Base-by-base conservation (phyloP, 768 basidiomycete genomes). In the Mycena venus region DNA sequence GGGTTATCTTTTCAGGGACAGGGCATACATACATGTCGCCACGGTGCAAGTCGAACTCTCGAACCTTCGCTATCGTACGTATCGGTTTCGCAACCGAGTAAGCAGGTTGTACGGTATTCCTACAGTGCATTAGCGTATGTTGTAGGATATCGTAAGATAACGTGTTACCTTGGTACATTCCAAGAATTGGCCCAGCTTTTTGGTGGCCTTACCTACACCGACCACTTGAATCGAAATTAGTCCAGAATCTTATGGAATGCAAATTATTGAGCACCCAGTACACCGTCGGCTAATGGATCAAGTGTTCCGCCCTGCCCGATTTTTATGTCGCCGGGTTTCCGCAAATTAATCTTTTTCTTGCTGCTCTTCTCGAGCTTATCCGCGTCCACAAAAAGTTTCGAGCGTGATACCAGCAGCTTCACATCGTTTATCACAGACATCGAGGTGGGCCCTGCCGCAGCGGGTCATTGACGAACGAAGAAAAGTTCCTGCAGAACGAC, bases 221-320 rank as follows among this genome's bases (percentile, higher is more conserved):
- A 99, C 87, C 47, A 99, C 98, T 98, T 42, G 21, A 29, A 70
- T 25, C 68, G 59, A 29, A 49, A 53, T 69, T 53, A 61, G 59
- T 69, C n/a, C 69, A 51, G 25, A n/a, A 17, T 29, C 27, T 17
- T 25, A 7, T 15, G n/a, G 23, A 25, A 56, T 19, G 63, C 34
- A 60, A 34, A 42, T 49, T 40, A 21, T 60, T 40, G 71, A 88
- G 77, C 80, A 97, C 97, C 96, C 75, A 99, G 86, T 19, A 98
- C 96, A 53, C 98, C 98, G 82, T 98, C 96, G 7, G 98, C 98
- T 40, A 99, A 88, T 19, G 98, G 98, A 85, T 99, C 98, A 61
- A 99, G 86, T 4, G 98, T 99, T 5, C 98, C 97, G 32, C 96
- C 96, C 83, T 97, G 95, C 1, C 96, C 97, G 60, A 97, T 91